Conservation (phyloP, 2,329 filamentous ascomycete genomes). For the Venturia asperata region DNA sequence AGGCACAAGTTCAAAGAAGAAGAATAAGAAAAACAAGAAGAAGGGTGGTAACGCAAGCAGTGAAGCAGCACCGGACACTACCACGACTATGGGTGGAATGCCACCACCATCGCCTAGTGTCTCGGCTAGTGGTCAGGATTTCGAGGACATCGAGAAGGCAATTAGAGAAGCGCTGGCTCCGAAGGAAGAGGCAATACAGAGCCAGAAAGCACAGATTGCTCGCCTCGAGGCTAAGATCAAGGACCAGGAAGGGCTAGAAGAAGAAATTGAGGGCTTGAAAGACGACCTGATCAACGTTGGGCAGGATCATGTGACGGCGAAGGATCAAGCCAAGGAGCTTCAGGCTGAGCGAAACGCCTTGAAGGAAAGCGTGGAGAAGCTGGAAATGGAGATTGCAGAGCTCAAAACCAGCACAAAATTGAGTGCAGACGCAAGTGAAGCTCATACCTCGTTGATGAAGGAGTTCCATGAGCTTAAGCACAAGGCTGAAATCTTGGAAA, state of each 20-base stretch:
- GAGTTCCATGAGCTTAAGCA: conserved; percentile 67
- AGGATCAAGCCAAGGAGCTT: conserved; percentile 65
- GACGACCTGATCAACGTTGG: conserved; percentile 75
- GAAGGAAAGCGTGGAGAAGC: conserved; percentile 54
- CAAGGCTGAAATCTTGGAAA: conserved; percentile 64
- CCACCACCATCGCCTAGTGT: conserved; percentile 31
- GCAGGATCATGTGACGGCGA: conserved; percentile 75
- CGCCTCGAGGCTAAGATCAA: conserved; percentile 62
- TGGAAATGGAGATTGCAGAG: conserved; percentile 64
- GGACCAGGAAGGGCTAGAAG: conserved; percentile 68
- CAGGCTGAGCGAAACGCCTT: conserved; percentile 61
- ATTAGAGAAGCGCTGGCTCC: conserved; percentile 27
- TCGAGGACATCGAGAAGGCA: conserved; percentile 29
- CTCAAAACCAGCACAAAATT: conserved; percentile 43
- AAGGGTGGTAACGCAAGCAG: conserved; percentile 59
- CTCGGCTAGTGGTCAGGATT: conserved; percentile 20
- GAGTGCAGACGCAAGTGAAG: conserved; percentile 42
- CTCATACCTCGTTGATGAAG: conserved; percentile 49
- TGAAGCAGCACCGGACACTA: conserved; percentile 21
- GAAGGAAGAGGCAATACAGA: conserved; percentile 29
- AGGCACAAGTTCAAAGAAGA: conserved; percentile 57
- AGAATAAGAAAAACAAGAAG: conserved; percentile 63
- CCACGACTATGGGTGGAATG: conserved; percentile 31
- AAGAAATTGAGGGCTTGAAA: conserved; percentile 78
- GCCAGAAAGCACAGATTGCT: conserved; percentile 67